These are phyloP conservation scores for Globisporangium perplexum DNA, from an alignment of 352 stramenopile genomes.

Conservation along the genomic window DNA sequence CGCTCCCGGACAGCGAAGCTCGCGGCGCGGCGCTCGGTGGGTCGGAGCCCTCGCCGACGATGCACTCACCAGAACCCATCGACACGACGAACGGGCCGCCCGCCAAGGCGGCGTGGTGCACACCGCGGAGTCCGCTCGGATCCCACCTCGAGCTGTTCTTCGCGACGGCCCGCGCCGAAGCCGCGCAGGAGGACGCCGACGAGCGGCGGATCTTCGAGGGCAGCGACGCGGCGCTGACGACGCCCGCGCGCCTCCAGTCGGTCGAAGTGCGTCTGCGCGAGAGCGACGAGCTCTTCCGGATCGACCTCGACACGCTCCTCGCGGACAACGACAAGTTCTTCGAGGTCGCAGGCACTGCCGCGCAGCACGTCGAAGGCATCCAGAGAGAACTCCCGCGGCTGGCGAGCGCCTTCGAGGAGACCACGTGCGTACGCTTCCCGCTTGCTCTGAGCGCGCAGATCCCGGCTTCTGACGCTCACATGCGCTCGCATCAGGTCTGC, in stretches of 20 bases:
- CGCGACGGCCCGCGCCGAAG: conserved; percentile 1
- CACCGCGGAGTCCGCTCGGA: conserved; percentile 29
- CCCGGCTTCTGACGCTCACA: neutral
- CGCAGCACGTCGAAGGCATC: conserved; percentile 45
- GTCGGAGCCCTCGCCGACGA: conserved; percentile 30
- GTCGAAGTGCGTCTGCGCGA: conserved; percentile 38
- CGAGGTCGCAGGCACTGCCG: conserved; percentile 45
- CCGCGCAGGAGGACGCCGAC: neutral
- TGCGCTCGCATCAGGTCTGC: conserved; percentile 15
- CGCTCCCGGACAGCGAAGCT: neutral
- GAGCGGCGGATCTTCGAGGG: neutral
- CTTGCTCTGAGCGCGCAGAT: neutral
- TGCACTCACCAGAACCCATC: conserved; percentile 5
- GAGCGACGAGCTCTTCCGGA: conserved; percentile 35
- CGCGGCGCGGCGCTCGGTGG: conserved; percentile 6
- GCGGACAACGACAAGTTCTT: conserved; percentile 53
- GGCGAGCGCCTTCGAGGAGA: conserved; percentile 25
- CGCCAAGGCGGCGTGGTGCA: conserved; percentile 51
- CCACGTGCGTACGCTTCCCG: conserved; percentile 18
- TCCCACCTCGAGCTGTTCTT: conserved; percentile 40
- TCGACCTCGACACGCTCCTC: conserved; percentile 42
- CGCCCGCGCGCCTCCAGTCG: conserved; percentile 30
- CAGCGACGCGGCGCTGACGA: conserved; percentile 12
- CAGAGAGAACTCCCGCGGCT: conserved; percentile 42
- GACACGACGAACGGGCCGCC: conserved; percentile 2